phyloP scores from a whole-genome alignment of 1,284 basidiomycete genomes.

The Trichosporon sp. region DNA sequence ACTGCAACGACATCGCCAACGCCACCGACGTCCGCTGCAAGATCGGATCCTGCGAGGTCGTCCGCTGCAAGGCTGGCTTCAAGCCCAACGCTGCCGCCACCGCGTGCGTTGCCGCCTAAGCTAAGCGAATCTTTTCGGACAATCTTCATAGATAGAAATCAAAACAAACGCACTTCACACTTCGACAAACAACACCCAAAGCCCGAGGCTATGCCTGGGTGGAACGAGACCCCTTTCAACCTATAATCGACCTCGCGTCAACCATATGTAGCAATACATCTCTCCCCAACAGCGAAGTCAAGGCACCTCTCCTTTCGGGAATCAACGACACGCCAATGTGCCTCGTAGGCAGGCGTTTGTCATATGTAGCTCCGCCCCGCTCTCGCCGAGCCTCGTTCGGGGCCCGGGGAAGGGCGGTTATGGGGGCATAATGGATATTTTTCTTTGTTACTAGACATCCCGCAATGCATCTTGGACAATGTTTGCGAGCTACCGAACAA shows the following conservation, averaged over 20 bases:
- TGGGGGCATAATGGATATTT: not conserved
- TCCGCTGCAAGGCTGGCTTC: slow-evolving; percentile 58
- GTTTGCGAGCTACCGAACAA: not conserved
- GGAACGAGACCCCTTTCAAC: not conserved
- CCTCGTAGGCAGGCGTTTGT: not conserved
- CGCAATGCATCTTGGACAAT: not conserved
- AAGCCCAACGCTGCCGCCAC: slow-evolving; percentile 52
- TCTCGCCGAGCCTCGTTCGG: too few species aligned
- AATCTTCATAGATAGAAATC: not conserved
- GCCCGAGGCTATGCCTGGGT: too few species aligned
- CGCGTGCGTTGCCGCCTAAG: slow-evolving; percentile 53
- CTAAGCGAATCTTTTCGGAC: slow-evolving; percentile 34
- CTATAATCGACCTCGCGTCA: slow-evolving; percentile 3
- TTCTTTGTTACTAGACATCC: not conserved
- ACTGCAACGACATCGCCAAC: slow-evolving; percentile 62
- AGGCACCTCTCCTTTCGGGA: not conserved
- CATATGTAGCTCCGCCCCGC: not conserved
- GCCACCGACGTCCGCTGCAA: slow-evolving; percentile 65
- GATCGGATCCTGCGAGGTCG: slow-evolving; percentile 58
- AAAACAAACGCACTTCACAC: not conserved
- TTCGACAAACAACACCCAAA: too few species aligned
- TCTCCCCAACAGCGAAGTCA: not conserved
- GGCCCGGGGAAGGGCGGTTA: too few species aligned
- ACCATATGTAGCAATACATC: slow-evolving; percentile 1
- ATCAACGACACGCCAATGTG: not conserved